phyloP scores from a whole-genome alignment of 306 rosid species.

The Argentina anserina region DNA sequence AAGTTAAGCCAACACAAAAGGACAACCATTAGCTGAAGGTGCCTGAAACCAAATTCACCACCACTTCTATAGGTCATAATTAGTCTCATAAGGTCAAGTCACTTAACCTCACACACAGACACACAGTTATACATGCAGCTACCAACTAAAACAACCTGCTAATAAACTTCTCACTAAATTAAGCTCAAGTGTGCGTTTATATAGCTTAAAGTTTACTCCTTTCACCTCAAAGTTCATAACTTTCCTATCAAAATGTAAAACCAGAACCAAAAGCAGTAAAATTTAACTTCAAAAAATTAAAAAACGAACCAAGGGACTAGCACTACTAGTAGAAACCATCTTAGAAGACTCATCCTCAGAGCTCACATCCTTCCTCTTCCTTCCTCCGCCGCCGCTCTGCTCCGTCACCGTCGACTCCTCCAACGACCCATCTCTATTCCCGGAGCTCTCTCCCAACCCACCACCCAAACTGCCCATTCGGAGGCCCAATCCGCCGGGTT shows the following conservation, averaged over 20 bases:
- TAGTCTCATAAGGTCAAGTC: neutral
- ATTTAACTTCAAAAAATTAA: neutral
- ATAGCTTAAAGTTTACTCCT: neutral
- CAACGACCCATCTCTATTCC: conserved; percentile 47
- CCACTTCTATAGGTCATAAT: neutral
- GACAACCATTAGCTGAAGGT: neutral
- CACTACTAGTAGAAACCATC: conserved; percentile 51
- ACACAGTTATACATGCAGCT: neutral
- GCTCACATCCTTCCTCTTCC: conserved; percentile 62
- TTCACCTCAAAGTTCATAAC: neutral
- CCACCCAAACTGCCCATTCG: conserved; percentile 35
- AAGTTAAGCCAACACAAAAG: neutral
- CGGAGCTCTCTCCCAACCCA: conserved; percentile 37
- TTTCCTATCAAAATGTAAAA: neutral
- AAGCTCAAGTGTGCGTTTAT: no score
- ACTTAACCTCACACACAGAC: neutral
- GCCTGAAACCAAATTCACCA: neutral
- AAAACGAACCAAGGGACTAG: conserved; percentile 55
- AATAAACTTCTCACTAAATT: neutral
- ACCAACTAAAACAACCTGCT: neutral
- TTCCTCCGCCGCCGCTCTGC: conserved; percentile 44
- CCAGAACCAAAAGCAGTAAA: conserved; percentile 6
- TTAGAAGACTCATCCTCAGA: conserved; percentile 68
- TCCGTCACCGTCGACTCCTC: conserved; percentile 72
- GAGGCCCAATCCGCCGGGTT: conserved; percentile 41